Evolutionary conservation across 1,284 basidiomycete genomes (phyloP).

Genomic region (Leccinum solheimii): DNA sequence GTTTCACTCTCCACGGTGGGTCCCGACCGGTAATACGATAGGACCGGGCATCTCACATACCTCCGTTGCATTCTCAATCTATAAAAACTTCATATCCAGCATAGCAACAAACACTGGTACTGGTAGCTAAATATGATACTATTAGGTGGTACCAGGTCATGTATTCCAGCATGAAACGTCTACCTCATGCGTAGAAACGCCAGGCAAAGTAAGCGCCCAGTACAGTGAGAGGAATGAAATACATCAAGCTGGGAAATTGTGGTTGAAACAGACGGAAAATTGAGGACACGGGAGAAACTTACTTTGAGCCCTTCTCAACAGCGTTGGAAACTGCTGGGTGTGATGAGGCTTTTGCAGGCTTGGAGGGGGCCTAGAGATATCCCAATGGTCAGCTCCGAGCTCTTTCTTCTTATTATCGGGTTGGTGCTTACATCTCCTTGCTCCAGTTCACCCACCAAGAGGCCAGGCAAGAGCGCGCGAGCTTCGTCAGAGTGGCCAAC

Average conservation of each 20-base stretch:
- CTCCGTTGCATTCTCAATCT: not conserved
- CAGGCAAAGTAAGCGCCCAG: constrained; percentile 83
- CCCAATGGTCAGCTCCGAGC: not conserved
- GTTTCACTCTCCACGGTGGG: not conserved
- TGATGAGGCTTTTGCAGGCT: constrained; percentile 46
- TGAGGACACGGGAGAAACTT: constrained; percentile 30
- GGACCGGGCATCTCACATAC: not conserved
- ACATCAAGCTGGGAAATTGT: constrained; percentile 56
- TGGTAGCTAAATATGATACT: constrained; percentile 13
- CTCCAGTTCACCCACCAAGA: constrained; percentile 82
- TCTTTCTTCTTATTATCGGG: not conserved
- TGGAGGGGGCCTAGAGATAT: constrained; percentile 28
- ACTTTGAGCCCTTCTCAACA: constrained; percentile 73
- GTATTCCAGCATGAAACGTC: not conserved
- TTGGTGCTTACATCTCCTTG: constrained; percentile 56
- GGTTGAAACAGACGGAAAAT: not conserved
- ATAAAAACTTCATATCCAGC: constrained; percentile 24
- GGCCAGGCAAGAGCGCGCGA: constrained; percentile 76
- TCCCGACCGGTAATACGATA: not conserved
- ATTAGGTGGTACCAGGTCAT: constrained; percentile 1
- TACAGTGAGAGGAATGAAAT: constrained; percentile 73
- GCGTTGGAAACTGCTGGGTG: constrained; percentile 41
- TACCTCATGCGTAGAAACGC: constrained; percentile 61
- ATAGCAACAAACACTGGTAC: constrained; percentile 15
- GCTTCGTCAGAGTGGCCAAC: constrained; percentile 99